Evolutionary conservation across 306 rosid genomes (phyloP), one percentile per base, ranked within the genome.

Genomic region (Cicer pinnatifidum): DNA sequence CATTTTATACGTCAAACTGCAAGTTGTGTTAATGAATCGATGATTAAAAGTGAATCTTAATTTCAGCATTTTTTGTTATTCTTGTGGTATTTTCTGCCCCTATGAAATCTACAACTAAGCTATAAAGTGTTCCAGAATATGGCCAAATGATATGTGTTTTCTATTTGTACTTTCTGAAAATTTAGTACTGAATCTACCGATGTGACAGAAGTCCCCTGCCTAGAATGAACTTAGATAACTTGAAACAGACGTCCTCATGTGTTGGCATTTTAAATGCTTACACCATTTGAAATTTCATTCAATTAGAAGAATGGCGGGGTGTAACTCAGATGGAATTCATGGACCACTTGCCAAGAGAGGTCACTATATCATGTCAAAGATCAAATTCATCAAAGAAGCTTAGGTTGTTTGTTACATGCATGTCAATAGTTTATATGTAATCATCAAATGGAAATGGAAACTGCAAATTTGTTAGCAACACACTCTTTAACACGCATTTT

Each of bases 121-220:
- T 48, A 11, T 51, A 9, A 50, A 60, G 11, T 40, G 33, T 51
- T 80, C 70, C 15, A 41, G 53, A 58, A 15, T 74, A 48, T 48
- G 45, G 61, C 11, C 52, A 67, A 35, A 65, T 72, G 60, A 17
- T 59, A 38, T 71, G 17, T 57, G 20, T 50, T 73, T 63, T 78
- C 40, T 40, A 1, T 19, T 4, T 46, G 47, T 37, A 28, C 41
- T 39, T 37, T 70, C 47, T 51, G 48, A 8, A 37, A 39, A 33
- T 28, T 54, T 45, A 76, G 65, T 48, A 41, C 35, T 3, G 4
- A 28, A 28, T 28, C 35, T 28, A 28, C 37, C 35, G 17, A 28
- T 77, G 45, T 39, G 47, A 37, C 4, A 28, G 35, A 28, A 4
- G 35, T 28, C 5, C 5, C 35, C 35, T 5, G 35, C 5, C 35